Base-by-base conservation (phyloP, 1,284 basidiomycete species). In the Cutaneotrichosporon cyanovorans region DNA sequence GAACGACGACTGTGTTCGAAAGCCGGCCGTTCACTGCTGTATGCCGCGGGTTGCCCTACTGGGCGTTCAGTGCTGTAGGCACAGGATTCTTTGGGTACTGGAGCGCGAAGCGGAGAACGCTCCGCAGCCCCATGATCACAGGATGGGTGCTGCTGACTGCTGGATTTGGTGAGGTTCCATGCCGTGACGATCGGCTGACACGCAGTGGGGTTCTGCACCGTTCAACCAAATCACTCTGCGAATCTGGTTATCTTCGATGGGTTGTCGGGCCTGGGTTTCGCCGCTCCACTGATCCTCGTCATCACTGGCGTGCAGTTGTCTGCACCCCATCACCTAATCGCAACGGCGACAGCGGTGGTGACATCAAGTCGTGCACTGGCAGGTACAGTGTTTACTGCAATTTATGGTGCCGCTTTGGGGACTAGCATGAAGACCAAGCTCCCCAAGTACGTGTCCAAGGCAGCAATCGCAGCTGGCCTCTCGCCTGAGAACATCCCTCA, bases 261-360 rank as follows among this genome's bases (percentile, higher is more conserved):
- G 6, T 23, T 59, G 2, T 40, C 50, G 5, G 57, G 57, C 6
- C 23, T 59, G 7, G 55, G 57, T n/a, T 57, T 57, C 33, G 53
- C 43, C 5, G 38, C 46, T 7, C 57, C 55, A 1, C 51, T 59
- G 30, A 49, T 59, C 21, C 48, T 59, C 3, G 42, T 57, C 28
- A 55, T 59, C 20, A 41, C 55, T 4, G 40, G 46, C 18, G 51
- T 53, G 0, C 57, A 59, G 40, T 40, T 59, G 12, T 44, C 57
- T 1, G 53, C 46, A 1, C 57, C 57, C 7, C 57, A 56, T 33
- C 47, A 54, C 22, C 50, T 56, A n/a, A 59, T 59, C 36, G 57
- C 55, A 9, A 55, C 53, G 4, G 45, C 55, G 5, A 55, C 57
- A 0, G 55, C 57, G 0, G 42, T 57, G 11, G 38, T 55, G 20